Percentiles rank a stretch among this genome's conserved stretches.
Evolutionary conservation across 1,139 yeast genomes (phyloP).

Genomic region (Pichia sp.): DNA sequence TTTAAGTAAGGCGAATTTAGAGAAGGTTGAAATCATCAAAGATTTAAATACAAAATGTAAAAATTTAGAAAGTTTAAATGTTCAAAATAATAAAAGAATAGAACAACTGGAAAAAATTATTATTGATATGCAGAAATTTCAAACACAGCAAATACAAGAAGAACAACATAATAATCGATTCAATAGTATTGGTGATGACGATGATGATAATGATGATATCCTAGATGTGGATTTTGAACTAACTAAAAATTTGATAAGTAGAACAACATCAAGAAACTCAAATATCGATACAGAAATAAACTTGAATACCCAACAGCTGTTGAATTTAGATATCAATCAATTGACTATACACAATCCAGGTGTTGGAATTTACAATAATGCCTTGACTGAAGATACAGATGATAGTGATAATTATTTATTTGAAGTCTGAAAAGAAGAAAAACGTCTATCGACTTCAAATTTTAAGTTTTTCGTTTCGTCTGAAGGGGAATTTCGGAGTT

Average conservation of each 20-base stretch:
- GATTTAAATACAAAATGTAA: constrained; percentile 1
- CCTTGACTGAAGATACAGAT: not conserved
- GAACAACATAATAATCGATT: not conserved
- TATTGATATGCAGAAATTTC: constrained; percentile 1
- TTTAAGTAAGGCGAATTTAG: constrained; percentile 5
- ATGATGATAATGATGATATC: not conserved
- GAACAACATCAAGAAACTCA: not conserved
- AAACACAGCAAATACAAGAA: not conserved
- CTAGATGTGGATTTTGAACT: not conserved
- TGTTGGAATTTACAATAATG: not conserved
- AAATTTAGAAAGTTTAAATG: not conserved
- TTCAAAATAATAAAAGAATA: constrained; percentile 3
- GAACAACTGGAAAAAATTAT: constrained; percentile 6
- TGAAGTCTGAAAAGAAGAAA: not conserved
- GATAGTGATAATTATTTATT: constrained; percentile 9
- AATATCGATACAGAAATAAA: not conserved
- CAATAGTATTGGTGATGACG: not conserved
- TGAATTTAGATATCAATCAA: constrained; percentile 6
- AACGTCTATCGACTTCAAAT: not conserved
- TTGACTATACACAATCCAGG: not conserved
- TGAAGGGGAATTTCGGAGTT: not conserved
- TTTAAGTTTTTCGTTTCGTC: not conserved
- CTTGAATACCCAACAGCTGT: constrained; percentile 12
- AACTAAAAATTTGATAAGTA: not conserved
- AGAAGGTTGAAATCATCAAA: constrained; percentile 3